Conservation (phyloP, 2,329 filamentous ascomycete genomes). For the Colletotrichum eremochloae region DNA sequence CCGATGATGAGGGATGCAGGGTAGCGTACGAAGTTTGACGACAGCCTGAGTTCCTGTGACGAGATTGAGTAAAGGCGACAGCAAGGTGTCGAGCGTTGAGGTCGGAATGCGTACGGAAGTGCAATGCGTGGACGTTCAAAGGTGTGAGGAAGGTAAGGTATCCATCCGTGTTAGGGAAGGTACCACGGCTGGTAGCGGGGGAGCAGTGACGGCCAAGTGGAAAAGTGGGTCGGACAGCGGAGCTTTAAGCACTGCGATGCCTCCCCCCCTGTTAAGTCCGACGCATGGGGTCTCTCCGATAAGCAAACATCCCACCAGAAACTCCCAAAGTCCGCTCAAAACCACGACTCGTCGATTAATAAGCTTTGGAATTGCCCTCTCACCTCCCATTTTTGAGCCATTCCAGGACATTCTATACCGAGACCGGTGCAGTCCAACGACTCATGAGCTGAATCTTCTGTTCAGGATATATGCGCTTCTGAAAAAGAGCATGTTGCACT, state of each 20-base stretch:
- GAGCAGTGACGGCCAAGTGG: conserved; percentile 5
- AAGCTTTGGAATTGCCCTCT: conserved; percentile 12
- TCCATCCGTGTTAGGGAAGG: neutral
- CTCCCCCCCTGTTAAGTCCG: conserved; percentile 30
- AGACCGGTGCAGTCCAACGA: neutral
- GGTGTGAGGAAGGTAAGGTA: conserved; percentile 5
- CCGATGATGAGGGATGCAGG: neutral
- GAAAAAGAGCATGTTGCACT: neutral
- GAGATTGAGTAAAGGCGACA: conserved; percentile 11
- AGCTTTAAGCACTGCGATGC: neutral
- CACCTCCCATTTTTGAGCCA: neutral
- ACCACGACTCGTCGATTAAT: conserved; percentile 22
- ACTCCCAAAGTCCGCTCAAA: conserved; percentile 31
- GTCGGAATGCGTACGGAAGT: conserved; percentile 7
- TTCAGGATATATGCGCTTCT: neutral
- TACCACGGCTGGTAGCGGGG: conserved; percentile 26
- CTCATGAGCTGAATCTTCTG: neutral
- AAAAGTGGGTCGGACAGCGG: conserved; percentile 19
- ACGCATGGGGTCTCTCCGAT: conserved; percentile 13
- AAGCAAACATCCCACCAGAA: conserved; percentile 20
- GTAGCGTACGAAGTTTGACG: neutral
- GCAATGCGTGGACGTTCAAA: conserved; percentile 26
- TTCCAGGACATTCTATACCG: conserved; percentile 22
- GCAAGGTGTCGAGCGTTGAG: neutral
- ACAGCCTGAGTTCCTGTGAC: conserved; percentile 3